Conservation (phyloP, 2,329 filamentous ascomycete species). For the Arthrobotrys megalospora region DNA sequence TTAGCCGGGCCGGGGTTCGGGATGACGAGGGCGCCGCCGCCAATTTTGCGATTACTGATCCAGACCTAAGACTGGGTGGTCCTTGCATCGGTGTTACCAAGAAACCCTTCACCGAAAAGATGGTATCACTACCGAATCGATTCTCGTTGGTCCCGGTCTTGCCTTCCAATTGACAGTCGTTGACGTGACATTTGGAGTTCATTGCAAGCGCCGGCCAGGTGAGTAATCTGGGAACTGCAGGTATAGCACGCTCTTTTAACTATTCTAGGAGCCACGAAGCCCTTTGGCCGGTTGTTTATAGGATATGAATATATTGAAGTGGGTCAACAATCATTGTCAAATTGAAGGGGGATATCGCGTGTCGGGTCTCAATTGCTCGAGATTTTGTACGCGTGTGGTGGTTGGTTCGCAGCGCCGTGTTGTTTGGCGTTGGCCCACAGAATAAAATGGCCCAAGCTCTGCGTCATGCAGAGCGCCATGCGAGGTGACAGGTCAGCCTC, state of each 20-base stretch:
- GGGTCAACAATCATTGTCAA: slow-evolving; percentile 10
- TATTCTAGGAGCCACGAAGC: neutral
- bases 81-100: slow-evolving; percentile 28
- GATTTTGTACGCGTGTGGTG: slow-evolving; percentile 3
- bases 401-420: slow-evolving; percentile 19
- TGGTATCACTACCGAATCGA: neutral
- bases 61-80: slow-evolving; percentile 16
- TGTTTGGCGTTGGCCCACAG: neutral
- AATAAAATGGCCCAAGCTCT: slow-evolving; percentile 5
- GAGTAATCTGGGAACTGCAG: slow-evolving; percentile 20
- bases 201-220: slow-evolving; percentile 10
- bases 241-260: slow-evolving; percentile 12
- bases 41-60: slow-evolving; percentile 40
- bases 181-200: neutral
- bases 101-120: neutral
- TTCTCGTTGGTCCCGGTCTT: neutral
- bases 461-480: neutral
- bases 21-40: slow-evolving; percentile 22
- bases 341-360: slow-evolving; percentile 17
- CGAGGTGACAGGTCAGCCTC: neutral
- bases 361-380: slow-evolving; percentile 13
- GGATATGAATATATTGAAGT: slow-evolving; percentile 3
- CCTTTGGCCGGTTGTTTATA: slow-evolving; percentile 3
- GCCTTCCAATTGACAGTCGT: neutral
- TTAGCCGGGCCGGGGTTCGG: slow-evolving; percentile 33